phyloP scores from a whole-genome alignment of 768 basidiomycete genomes.

The Termitomyces sp. region DNA sequence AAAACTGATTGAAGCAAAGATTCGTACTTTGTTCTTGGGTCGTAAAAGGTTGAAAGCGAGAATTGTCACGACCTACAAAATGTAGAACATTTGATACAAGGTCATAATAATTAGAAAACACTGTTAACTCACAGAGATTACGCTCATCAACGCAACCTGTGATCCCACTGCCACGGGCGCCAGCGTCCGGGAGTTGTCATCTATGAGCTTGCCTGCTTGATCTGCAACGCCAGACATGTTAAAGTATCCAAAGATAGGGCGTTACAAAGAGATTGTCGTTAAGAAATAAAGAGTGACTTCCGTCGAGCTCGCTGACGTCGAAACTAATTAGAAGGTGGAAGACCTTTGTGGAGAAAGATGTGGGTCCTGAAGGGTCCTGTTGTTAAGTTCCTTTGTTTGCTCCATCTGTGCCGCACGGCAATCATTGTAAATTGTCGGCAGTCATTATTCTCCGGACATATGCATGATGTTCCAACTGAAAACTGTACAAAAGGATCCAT shows the following conservation, averaged over 20 bases:
- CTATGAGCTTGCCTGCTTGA: slow-evolving; percentile 35
- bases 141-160: slow-evolving; percentile 71
- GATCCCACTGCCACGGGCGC: slow-evolving; percentile 75
- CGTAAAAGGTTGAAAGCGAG: slow-evolving; percentile 78
- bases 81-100: slow-evolving; percentile 5
- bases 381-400: slow-evolving; percentile 2
- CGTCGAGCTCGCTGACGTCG: slow-evolving; percentile 5
- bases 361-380: slow-evolving; percentile 1
- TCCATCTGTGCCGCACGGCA: slow-evolving; percentile 2
- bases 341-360: slow-evolving; percentile 1
- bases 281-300: slow-evolving; percentile 10
- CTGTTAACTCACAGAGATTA: slow-evolving; percentile 55
- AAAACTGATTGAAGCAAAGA: background rate
- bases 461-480: background rate
- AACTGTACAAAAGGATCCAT: background rate
- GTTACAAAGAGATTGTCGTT: slow-evolving; percentile 10
- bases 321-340: background rate
- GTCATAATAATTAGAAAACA: background rate
- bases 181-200: slow-evolving; percentile 55
- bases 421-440: slow-evolving; percentile 1
- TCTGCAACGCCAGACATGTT: slow-evolving; percentile 31
- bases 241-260: slow-evolving; percentile 7
- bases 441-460: slow-evolving; percentile 9
- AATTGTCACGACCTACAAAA: slow-evolving; percentile 53
- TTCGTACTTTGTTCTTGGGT: slow-evolving; percentile 78